phyloP scores from a whole-genome alignment of 345 rosid species.

The Chamaenerion angustifolium region DNA sequence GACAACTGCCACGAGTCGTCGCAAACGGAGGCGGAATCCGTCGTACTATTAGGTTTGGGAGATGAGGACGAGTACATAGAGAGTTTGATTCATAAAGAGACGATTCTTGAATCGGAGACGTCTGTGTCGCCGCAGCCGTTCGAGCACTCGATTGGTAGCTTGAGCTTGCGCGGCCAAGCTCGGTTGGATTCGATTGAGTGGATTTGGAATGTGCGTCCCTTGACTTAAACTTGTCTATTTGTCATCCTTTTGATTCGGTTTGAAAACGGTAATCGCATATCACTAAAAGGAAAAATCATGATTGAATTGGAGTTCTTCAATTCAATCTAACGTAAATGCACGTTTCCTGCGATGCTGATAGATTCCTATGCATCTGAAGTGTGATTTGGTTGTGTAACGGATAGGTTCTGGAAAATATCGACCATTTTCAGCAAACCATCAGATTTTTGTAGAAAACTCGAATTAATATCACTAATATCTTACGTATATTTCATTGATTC shows the following conservation, averaged over 20 bases:
- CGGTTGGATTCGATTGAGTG: slow-evolving; percentile 62
- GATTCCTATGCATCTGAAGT: too few species aligned
- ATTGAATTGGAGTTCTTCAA: too few species aligned
- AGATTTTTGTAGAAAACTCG: neutral
- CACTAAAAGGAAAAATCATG: too few species aligned
- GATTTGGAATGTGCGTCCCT: slow-evolving; percentile 51
- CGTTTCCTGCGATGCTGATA: too few species aligned
- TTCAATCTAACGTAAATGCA: too few species aligned
- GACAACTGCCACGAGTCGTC: neutral
- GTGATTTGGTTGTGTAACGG: too few species aligned
- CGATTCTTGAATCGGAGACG: neutral
- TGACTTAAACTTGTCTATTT: neutral
- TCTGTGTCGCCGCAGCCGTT: neutral
- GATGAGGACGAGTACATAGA: slow-evolving; percentile 7
- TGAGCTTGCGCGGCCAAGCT: slow-evolving; percentile 23
- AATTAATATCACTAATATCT: neutral
- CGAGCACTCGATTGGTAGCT: neutral
- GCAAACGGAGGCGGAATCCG: neutral
- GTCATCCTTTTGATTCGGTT: too few species aligned
- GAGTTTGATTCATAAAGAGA: slow-evolving; percentile 5
- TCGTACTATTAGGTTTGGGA: neutral
- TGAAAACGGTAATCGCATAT: too few species aligned
- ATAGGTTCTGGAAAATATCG: too few species aligned
- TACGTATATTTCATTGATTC: slow-evolving; percentile 12
- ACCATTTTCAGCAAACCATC: too few species aligned